Conservation (phyloP, 1,139 yeast genomes). For the Geotrichum phurueaensis region DNA sequence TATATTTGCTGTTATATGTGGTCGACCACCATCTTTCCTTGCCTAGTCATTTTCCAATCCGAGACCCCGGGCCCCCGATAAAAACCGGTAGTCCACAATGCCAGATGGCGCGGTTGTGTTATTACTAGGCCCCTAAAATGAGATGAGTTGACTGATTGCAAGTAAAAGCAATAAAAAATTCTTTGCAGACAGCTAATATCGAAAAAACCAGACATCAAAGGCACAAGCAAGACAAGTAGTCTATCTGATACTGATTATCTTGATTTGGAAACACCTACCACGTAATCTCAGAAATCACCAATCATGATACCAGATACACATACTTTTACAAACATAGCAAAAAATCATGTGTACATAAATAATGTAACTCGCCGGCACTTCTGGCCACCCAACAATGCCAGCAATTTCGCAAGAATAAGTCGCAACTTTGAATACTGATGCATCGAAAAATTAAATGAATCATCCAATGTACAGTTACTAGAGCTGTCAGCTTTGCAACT, state of each 20-base stretch:
- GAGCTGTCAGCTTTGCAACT: background rate
- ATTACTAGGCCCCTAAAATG: background rate
- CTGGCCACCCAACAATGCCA: background rate
- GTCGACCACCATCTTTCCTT: background rate
- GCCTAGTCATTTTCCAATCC: background rate
- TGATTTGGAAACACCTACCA: background rate
- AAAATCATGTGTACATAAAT: background rate
- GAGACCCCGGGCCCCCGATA: background rate
- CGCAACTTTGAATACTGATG: background rate
- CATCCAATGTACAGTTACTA: background rate
- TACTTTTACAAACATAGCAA: background rate
- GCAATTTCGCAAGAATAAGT: background rate
- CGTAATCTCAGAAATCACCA: background rate
- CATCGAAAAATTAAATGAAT: background rate
- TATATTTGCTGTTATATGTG: background rate
- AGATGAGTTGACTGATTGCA: no score
- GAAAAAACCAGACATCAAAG: background rate
- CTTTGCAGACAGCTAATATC: background rate
- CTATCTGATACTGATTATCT: background rate
- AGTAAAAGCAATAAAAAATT: no score
- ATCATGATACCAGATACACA: background rate
- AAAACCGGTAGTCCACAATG: background rate
- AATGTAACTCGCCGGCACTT: background rate
- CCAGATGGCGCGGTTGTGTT: background rate
- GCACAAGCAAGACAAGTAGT: background rate